phyloP scores from a whole-genome alignment of 2,329 filamentous ascomycete species.

The Rutstroemia sp. region DNA sequence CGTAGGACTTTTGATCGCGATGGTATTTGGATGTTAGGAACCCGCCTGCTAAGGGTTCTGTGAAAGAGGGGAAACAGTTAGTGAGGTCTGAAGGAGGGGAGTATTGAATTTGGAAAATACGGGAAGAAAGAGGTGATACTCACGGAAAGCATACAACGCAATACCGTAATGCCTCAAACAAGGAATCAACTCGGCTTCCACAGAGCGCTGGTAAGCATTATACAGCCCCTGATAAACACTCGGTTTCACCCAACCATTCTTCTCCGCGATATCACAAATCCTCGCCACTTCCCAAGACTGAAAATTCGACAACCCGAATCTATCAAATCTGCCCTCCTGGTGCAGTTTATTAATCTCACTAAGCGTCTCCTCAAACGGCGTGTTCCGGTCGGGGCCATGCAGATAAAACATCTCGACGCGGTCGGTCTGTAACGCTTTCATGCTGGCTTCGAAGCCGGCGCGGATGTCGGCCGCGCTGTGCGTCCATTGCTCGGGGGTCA shows the following conservation, averaged over 20 bases:
- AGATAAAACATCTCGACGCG: slow-evolving; percentile 28
- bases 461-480: slow-evolving; percentile 44
- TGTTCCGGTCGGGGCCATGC: slow-evolving; percentile 24
- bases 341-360: slow-evolving; percentile 29
- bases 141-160: slow-evolving; percentile 50
- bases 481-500: slow-evolving; percentile 9
- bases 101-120: too few species aligned
- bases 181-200: slow-evolving; percentile 54
- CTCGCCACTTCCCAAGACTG: slow-evolving; percentile 32
- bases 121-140: too few species aligned
- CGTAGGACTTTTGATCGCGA: slow-evolving; percentile 33
- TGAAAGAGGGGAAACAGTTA: too few species aligned
- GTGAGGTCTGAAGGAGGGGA: too few species aligned
- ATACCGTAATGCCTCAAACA: slow-evolving; percentile 52
- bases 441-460: slow-evolving; percentile 41
- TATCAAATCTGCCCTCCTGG: slow-evolving; percentile 19
- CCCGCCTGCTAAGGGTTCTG: slow-evolving; percentile 44
- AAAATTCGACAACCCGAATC: slow-evolving; percentile 55
- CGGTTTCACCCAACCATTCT: slow-evolving; percentile 30
- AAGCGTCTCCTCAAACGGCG: slow-evolving; percentile 25
- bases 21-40: slow-evolving; percentile 42
- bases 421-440: slow-evolving; percentile 47
- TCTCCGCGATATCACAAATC: slow-evolving; percentile 28
- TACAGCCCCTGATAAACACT: slow-evolving; percentile 31
- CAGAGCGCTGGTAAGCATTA: slow-evolving; percentile 34